Evolutionary conservation across 176 grass and related monocot species (phyloP).

Genomic region (Triticum timopheevii): DNA sequence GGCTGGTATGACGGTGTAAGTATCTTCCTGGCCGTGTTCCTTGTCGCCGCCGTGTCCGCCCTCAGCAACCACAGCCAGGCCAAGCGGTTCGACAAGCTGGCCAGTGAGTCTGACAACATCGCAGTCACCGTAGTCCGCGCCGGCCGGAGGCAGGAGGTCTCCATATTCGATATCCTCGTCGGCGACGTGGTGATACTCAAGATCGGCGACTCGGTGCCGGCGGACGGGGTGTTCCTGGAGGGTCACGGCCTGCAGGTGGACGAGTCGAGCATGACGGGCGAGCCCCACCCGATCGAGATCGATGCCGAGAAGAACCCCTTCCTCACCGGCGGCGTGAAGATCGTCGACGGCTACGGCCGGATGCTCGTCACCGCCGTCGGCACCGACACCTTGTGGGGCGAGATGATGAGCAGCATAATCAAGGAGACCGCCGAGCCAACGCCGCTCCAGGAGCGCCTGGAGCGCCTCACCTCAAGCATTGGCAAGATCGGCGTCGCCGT

Average conservation of each 20-base stretch:
- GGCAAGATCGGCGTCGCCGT: constrained; percentile 76
- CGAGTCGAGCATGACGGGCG: constrained; percentile 93
- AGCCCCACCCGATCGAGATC: constrained; percentile 56
- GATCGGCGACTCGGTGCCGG: constrained; percentile 66
- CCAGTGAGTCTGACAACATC: constrained; percentile 44
- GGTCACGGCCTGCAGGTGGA: constrained; percentile 68
- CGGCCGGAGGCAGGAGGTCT: constrained; percentile 38
- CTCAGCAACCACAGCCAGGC: constrained; percentile 68
- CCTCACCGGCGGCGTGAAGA: constrained; percentile 67
- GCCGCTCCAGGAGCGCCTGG: constrained; percentile 76
- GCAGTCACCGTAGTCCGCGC: constrained; percentile 40
- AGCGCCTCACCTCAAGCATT: constrained; percentile 63
- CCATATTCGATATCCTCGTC: constrained; percentile 60
- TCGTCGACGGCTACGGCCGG: constrained; percentile 58
- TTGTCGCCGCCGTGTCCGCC: constrained; percentile 54
- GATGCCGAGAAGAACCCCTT: constrained; percentile 50
- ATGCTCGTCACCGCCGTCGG: constrained; percentile 88
- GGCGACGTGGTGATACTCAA: constrained; percentile 65
- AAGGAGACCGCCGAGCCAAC: constrained; percentile 56
- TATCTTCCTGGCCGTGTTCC: constrained; percentile 76
- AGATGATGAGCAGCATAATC: constrained; percentile 79
- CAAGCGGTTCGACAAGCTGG: constrained; percentile 48
- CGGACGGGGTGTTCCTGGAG: constrained; percentile 56
- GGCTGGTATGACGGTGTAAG: constrained; percentile 81
- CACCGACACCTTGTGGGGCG: constrained; percentile 68